These are phyloP conservation scores for Whalleya microplaca DNA, from an alignment of 2,329 filamentous ascomycete genomes.

Conservation along the genomic window DNA sequence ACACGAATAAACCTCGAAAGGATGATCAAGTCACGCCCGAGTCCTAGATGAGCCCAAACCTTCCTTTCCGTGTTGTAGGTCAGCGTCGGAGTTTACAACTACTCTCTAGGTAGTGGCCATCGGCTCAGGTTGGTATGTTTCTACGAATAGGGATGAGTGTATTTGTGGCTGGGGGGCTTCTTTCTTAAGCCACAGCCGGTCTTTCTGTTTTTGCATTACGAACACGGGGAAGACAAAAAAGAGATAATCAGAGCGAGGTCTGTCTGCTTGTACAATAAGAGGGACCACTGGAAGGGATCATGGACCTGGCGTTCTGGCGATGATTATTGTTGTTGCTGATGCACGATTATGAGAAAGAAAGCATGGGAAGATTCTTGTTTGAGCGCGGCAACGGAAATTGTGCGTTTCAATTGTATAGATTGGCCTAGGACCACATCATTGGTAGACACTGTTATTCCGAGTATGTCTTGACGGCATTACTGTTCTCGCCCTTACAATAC, in stretches of 20 bases:
- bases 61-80: background rate
- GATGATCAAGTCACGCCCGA: conserved; percentile 28
- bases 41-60: conserved; percentile 17
- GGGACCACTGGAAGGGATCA: conserved; percentile 29
- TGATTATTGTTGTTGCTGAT: too few relatives aligned
- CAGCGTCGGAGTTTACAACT: background rate
- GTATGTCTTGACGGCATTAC: background rate
- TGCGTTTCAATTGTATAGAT: conserved; percentile 31
- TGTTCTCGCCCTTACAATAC: background rate
- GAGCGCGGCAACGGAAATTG: conserved; percentile 25
- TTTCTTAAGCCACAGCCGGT: background rate
- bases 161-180: background rate
- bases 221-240: conserved; percentile 13
- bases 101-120: background rate
- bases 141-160: background rate
- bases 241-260: conserved; percentile 23
- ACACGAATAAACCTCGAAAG: conserved; percentile 19
- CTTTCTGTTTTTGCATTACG: conserved; percentile 12
- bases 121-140: background rate
- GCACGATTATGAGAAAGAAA: conserved; percentile 34
- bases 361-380: conserved; percentile 27
- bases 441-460: conserved; percentile 7
- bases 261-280: conserved; percentile 35
- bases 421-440: conserved; percentile 14
- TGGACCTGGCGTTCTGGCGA: conserved; percentile 33